Base-by-base conservation (phyloP, 257 asterid genomes). In the Coffea eugenioides region DNA sequence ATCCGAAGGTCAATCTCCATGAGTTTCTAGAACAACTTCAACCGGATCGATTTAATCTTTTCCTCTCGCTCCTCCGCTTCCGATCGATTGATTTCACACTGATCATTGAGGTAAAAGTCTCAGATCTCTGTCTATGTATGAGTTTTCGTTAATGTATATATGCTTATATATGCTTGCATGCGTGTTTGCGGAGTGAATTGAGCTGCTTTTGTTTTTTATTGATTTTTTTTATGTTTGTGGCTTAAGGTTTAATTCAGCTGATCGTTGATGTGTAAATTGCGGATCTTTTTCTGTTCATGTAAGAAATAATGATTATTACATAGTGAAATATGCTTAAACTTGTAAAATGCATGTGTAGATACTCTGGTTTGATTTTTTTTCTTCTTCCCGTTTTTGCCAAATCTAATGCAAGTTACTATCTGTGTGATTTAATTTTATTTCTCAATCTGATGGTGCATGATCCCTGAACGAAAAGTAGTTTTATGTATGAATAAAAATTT, bases 21-120 rank as follows among this genome's bases (percentile, higher is more conserved):
- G 80, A 74, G 73, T 69, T 21, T 36, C 15, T 80, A 73, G 75
- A 74, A 5, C 34, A 39, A 31, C 6, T 79, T 48, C 15, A 67
- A n/a, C 43, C 80, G 74, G 68, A 67, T 80, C 83, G 71, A 27
- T 67, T 74, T 39, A 61, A 74, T 80, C 80, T 27, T 77, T 62
- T 41, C 46, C 16, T 31, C 31, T 68, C 65, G 21, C 51, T 66
- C 59, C 57, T 52, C 59, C 59, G 52, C 57, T 36, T 51, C 79
- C 48, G 76, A 52, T 74, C 76, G 75, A 25, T 57, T 71, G 76
- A 27, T 79, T 81, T 71, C 52, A 23, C 75, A 77, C 71, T 86
- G 77, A 86, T 88, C 81, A 76, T 56, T 83, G 75, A 82, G 76
- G 62, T 87, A 80, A 77, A 51, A 20, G 8, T 66, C 13, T 31